phyloP scores from a whole-genome alignment of 2,329 filamentous ascomycete species.

The Paraphaeosphaeria sporulosa region DNA sequence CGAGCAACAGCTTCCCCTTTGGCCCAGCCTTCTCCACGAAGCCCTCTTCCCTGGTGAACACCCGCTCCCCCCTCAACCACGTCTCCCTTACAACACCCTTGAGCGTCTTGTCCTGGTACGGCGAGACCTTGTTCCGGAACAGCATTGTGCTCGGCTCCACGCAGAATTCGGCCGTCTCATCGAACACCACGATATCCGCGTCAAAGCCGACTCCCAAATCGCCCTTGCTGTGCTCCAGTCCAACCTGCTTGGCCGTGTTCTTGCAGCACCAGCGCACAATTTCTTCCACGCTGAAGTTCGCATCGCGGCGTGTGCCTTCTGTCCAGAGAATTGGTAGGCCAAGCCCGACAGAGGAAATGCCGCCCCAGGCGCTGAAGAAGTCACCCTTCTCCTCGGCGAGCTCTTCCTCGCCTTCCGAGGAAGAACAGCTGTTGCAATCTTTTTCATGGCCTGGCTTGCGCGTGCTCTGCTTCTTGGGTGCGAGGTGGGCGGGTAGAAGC shows the following conservation, averaged over 20 bases:
- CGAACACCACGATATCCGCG: conserved; percentile 91
- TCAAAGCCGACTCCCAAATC: conserved; percentile 82
- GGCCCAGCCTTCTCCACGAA: conserved; percentile 68
- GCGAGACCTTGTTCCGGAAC: conserved; percentile 91
- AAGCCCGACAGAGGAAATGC: conserved; percentile 91
- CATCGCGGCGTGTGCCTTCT: conserved; percentile 68
- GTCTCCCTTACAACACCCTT: conserved; percentile 83
- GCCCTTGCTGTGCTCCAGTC: conserved; percentile 82
- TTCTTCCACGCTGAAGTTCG: conserved; percentile 70
- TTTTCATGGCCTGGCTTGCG: conserved; percentile 45
- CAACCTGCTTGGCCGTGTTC: conserved; percentile 89
- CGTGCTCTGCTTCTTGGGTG: conserved; percentile 51
- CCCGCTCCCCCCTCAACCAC: conserved; percentile 77
- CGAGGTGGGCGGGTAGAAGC: conserved; percentile 77
- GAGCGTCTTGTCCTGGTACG: conserved; percentile 84
- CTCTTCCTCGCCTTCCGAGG: conserved; percentile 42
- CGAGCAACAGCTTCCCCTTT: conserved; percentile 59
- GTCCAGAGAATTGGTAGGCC: conserved; percentile 92
- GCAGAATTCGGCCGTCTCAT: conserved; percentile 80
- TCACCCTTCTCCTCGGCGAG: conserved; percentile 68
- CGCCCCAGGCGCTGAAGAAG: conserved; percentile 96
- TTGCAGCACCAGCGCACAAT: conserved; percentile 85
- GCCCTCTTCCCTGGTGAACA: conserved; percentile 73
- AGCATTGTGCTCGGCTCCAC: conserved; percentile 78
- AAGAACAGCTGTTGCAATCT: conserved; percentile 43